Evolutionary conservation across 768 basidiomycete genomes (phyloP), one percentile per base, ranked within the genome.

Genomic region (Tricholoma sp.): DNA sequence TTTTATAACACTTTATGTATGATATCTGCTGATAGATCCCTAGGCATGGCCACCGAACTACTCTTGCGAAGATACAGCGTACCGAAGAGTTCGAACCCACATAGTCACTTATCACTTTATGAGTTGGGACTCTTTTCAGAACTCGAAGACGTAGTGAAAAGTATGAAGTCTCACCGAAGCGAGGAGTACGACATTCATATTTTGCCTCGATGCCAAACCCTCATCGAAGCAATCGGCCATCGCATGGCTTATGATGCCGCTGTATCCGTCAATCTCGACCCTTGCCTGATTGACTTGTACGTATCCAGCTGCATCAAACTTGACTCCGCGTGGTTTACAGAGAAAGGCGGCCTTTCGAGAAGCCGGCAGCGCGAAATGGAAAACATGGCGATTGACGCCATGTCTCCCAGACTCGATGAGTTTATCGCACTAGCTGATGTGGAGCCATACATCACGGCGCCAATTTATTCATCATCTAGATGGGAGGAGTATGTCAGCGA

Each of bases 221-320:
- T 76, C 0, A 57, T 80, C 33, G 70, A 74, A 51, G 75, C 78
- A 5, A 74, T 80, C 52, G 80, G 79, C 0, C 73, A 78, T 58
- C 71, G 77, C 1, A 69, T 79, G 54, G 75, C 78, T 1, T 77
- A 77, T 55, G 76, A 77, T 1, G 76, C 76, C 0, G 78, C 73
- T 1, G 54, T 72, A 2, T 59, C 53, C 0, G 61, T 52, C 1
- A 65, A 65, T 1, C 42, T 79, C 0, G 61, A 65, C 6, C 50
- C 57, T 17, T 58, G 57, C 1, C 59, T 81, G 12, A 58, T 76
- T 24, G 70, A 75, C 44, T 51, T 81, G 17, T 82, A 73, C 56
- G 72, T 70, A 13, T 68, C 71, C 3, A 63, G 62, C 12, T 65
- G 66, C 17, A 65, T 78, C 29, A 63, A 64, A 59, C 59, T 59